A percentile compares a stretch with the other conserved stretches of the same genome.
Conservation (phyloP, 1,139 yeast species). For the Candida buenavistaensis region DNA sequence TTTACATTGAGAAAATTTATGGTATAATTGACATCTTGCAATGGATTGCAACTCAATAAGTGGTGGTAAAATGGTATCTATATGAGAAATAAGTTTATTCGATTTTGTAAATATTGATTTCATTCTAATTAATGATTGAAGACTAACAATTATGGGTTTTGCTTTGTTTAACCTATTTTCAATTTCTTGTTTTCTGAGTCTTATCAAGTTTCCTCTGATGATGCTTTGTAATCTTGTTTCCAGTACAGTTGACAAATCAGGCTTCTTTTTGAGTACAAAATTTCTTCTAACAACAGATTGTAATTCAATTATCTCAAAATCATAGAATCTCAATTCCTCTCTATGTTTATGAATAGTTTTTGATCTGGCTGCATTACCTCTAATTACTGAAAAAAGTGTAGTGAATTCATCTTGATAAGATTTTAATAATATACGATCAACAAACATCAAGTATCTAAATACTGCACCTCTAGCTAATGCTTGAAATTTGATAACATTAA, state of each 20-base stretch:
- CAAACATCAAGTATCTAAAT: constrained; percentile 61
- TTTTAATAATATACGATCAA: constrained; percentile 57
- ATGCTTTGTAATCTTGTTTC: constrained; percentile 26
- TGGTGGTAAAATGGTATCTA: constrained; percentile 23
- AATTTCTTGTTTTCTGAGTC: constrained; percentile 14
- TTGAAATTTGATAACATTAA: constrained; percentile 48
- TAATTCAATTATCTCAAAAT: constrained; percentile 29
- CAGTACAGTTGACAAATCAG: constrained; percentile 14
- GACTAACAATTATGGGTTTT: constrained; percentile 15
- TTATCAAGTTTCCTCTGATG: constrained; percentile 26
- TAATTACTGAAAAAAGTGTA: constrained; percentile 33
- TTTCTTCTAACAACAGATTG: constrained; percentile 38
- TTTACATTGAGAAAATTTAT: constrained; percentile 19
- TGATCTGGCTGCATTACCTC: constrained; percentile 39
- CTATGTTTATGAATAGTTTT: constrained; percentile 42
- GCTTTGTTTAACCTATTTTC: constrained; percentile 12
- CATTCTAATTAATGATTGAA: constrained; percentile 35
- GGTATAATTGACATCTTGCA: constrained; percentile 29
- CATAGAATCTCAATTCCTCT: constrained; percentile 30
- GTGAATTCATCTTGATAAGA: constrained; percentile 52
- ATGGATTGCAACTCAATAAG: constrained; percentile 34
- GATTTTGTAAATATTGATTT: constrained; percentile 23
- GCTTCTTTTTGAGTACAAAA: constrained; percentile 17
- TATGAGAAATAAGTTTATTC: constrained; percentile 24
- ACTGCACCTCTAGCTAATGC: constrained; percentile 67